Evolutionary conservation across 345 rosid genomes (phyloP).

Genomic region (Mangifera indica): DNA sequence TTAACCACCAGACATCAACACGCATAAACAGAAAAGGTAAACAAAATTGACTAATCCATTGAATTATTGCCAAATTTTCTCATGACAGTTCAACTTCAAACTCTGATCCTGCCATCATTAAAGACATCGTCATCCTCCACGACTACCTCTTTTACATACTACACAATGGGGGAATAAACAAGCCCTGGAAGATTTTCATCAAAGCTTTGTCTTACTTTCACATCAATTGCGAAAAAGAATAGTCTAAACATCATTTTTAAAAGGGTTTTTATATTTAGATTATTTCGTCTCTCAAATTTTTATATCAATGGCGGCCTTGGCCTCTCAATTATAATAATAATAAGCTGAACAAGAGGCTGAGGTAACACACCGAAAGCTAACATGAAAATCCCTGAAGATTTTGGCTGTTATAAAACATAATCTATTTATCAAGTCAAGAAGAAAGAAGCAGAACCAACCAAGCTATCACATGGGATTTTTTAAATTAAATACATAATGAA

Average conservation of each 20-base stretch:
- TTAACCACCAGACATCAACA: background rate
- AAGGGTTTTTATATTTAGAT: too few relatives aligned
- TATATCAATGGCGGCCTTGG: conserved; percentile 21
- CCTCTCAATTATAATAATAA: conserved; percentile 21
- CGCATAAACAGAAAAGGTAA: background rate
- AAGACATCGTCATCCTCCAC: too few relatives aligned
- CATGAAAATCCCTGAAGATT: conserved; percentile 10
- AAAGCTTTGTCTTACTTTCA: too few relatives aligned
- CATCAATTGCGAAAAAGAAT: too few relatives aligned
- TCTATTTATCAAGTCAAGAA: conserved; percentile 12
- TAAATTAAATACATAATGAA: conserved; percentile 16
- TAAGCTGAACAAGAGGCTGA: background rate
- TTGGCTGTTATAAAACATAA: background rate
- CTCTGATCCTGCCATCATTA: background rate
- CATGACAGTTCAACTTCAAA: background rate
- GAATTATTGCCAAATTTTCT: background rate
- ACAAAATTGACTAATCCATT: background rate
- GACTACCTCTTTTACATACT: too few relatives aligned
- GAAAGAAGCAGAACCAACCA: too few relatives aligned
- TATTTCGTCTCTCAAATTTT: too few relatives aligned
- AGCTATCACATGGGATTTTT: conserved; percentile 25
- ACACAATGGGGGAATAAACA: too few relatives aligned
- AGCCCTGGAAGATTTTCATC: too few relatives aligned
- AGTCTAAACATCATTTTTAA: too few relatives aligned
- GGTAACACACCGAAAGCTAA: conserved; percentile 16